phyloP scores from a whole-genome alignment of 1,284 basidiomycete genomes.

The Wolfiporia cocos region DNA sequence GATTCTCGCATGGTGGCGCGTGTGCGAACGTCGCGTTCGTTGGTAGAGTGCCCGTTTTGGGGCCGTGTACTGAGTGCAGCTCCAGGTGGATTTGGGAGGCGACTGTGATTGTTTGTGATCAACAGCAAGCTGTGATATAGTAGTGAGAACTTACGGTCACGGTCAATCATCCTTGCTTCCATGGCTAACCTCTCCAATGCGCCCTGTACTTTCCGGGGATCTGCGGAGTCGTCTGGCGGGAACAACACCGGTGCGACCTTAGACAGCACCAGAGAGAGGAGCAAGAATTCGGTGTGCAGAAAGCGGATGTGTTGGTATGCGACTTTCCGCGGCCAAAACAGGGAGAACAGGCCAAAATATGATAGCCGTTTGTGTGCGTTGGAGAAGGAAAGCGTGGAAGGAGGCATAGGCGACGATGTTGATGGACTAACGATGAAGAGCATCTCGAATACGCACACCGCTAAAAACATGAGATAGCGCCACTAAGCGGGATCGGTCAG shows the following conservation, averaged over 20 bases:
- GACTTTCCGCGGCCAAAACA: slow-evolving; percentile 57
- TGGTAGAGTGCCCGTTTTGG: slow-evolving; percentile 12
- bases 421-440: slow-evolving; percentile 55
- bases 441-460: slow-evolving; percentile 56
- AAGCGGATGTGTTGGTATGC: slow-evolving; percentile 70
- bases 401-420: slow-evolving; percentile 22
- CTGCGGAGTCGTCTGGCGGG: slow-evolving; percentile 24
- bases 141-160: slow-evolving; percentile 33
- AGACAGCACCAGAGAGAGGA: slow-evolving; percentile 63
- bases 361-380: slow-evolving; percentile 21
- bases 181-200: slow-evolving; percentile 32
- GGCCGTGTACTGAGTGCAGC: slow-evolving; percentile 19
- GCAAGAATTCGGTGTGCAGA: slow-evolving; percentile 73
- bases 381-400: slow-evolving; percentile 21
- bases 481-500: slow-evolving; percentile 44
- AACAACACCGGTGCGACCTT: slow-evolving; percentile 62
- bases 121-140: background rate
- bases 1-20: slow-evolving; percentile 12
- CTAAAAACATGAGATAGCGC: slow-evolving; percentile 65
- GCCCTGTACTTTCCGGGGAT: slow-evolving; percentile 14
- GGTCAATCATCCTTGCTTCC: slow-evolving; percentile 34
- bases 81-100: slow-evolving; percentile 15
- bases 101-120: slow-evolving; percentile 1
- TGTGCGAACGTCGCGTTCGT: slow-evolving; percentile 14
- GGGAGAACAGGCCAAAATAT: slow-evolving; percentile 33